These are phyloP conservation scores for Rhodotorula sp. DNA, from an alignment of 1,284 basidiomycete genomes.

Conservation along the genomic window DNA sequence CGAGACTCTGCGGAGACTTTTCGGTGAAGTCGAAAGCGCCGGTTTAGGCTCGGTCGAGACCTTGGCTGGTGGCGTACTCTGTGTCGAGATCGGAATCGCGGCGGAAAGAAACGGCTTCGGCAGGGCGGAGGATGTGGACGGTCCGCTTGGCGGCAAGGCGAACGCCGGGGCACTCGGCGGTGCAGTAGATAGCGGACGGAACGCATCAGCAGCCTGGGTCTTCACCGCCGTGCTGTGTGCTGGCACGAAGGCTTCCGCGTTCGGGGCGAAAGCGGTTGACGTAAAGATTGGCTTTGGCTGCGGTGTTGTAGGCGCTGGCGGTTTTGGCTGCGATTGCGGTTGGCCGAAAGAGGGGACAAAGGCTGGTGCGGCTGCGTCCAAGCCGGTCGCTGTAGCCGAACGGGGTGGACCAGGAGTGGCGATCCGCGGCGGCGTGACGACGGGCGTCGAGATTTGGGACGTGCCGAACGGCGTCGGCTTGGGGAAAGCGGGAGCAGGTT, in stretches of 20 bases:
- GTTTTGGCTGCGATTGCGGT: too few relatives aligned
- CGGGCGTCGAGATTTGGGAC: constrained; percentile 2
- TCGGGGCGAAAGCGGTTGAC: not conserved
- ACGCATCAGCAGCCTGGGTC: too few relatives aligned
- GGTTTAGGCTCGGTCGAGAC: not conserved
- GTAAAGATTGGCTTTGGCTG: not conserved
- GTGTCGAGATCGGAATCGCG: too few relatives aligned
- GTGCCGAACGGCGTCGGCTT: not conserved
- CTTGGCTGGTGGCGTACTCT: too few relatives aligned
- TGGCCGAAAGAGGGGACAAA: constrained; percentile 9
- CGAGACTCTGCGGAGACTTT: not conserved
- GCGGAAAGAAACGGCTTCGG: too few relatives aligned
- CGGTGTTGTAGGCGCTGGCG: not conserved
- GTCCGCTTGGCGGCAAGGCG: too few relatives aligned
- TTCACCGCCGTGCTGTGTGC: too few relatives aligned
- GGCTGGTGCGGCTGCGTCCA: not conserved
- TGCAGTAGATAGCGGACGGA: too few relatives aligned
- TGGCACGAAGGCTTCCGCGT: not conserved
- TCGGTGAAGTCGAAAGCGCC: not conserved
- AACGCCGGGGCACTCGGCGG: too few relatives aligned
- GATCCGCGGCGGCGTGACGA: not conserved
- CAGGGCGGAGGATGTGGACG: too few relatives aligned
- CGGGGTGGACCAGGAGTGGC: not conserved
- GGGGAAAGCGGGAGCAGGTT: not conserved
- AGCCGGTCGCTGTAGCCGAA: not conserved